Percentiles rank a stretch among this genome's conserved stretches.
phyloP scores from a whole-genome alignment of 2,329 filamentous ascomycete genomes.

The Talaromyces sp. region DNA sequence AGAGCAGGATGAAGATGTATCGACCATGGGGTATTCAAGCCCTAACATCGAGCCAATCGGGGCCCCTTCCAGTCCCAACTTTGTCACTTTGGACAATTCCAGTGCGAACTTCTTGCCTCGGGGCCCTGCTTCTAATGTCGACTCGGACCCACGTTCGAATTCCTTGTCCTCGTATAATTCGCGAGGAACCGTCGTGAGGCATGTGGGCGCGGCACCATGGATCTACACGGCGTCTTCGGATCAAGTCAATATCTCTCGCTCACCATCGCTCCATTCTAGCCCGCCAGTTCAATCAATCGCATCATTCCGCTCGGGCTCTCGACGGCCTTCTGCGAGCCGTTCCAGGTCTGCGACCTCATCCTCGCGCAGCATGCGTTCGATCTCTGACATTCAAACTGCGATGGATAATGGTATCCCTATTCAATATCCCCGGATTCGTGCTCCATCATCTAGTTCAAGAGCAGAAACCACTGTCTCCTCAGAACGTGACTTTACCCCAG shows the following conservation, averaged over 20 bases:
- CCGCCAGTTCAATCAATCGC: conserved; percentile 38
- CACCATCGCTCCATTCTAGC: conserved; percentile 44
- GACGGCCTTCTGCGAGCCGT: conserved; percentile 30
- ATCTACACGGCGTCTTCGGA: conserved; percentile 38
- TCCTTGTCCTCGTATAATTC: conserved; percentile 46
- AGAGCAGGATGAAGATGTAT: conserved; percentile 23
- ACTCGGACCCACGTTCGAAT: conserved; percentile 38
- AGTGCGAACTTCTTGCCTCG: conserved; percentile 41
- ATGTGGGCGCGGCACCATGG: conserved; percentile 38
- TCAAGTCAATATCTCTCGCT: conserved; percentile 32
- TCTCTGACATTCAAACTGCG: conserved; percentile 41
- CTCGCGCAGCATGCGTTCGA: conserved; percentile 35
- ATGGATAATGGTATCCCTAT: conserved; percentile 41
- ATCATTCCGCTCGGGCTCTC: conserved; percentile 40
- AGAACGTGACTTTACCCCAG: conserved; percentile 36
- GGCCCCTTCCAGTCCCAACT: conserved; percentile 39
- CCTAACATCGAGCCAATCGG: conserved; percentile 40
- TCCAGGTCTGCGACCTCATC: conserved; percentile 40
- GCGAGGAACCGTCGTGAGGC: conserved; percentile 44
- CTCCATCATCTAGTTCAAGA: conserved; percentile 45
- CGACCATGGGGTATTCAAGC: conserved; percentile 38
- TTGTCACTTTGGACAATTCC: conserved; percentile 42
- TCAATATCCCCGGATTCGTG: conserved; percentile 42
- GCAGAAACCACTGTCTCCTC: conserved; percentile 37
- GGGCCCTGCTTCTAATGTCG: conserved; percentile 34